Conservation (phyloP, 2,329 filamentous ascomycete genomes). For the Penicillium sp. region DNA sequence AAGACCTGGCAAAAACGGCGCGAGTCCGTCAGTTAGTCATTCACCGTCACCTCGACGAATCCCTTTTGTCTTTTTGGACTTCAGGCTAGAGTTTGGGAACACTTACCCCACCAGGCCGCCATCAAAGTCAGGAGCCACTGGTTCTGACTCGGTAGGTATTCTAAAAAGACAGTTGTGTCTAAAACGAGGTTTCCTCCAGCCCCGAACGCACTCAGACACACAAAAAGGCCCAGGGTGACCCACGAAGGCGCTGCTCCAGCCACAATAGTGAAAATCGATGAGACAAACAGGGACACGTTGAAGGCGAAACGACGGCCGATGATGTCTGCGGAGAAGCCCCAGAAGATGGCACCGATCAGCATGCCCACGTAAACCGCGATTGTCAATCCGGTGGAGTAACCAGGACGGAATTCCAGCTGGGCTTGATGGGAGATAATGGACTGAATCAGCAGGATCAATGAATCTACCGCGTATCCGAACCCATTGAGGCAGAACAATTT, state of each 20-base stretch:
- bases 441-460: slow-evolving; percentile 33
- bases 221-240: slow-evolving; percentile 58
- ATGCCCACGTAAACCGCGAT: slow-evolving; percentile 40
- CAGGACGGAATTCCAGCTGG: slow-evolving; percentile 24
- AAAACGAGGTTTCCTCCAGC: slow-evolving; percentile 59
- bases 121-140: slow-evolving; percentile 52
- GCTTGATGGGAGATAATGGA: slow-evolving; percentile 25
- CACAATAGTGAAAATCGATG: slow-evolving; percentile 56
- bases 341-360: slow-evolving; percentile 52
- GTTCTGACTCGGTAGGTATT: slow-evolving; percentile 52
- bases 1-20: slow-evolving; percentile 25
- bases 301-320: slow-evolving; percentile 64
- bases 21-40: neutral
- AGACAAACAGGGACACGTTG: slow-evolving; percentile 60
- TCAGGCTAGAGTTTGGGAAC: too few species aligned
- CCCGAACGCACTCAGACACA: slow-evolving; percentile 58
- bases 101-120: slow-evolving; percentile 32
- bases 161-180: slow-evolving; percentile 56
- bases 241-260: slow-evolving; percentile 64
- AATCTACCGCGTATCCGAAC: slow-evolving; percentile 47
- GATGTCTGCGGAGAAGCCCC: slow-evolving; percentile 62
- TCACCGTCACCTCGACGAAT: slow-evolving; percentile 1
- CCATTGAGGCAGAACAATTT: slow-evolving; percentile 59
- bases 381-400: slow-evolving; percentile 30
- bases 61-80: too few species aligned